Evolutionary conservation across 192 early-diverging fungal species (phyloP), one percentile per base, ranked within the genome.

Genomic region (Chytriomyces hyalinus): DNA sequence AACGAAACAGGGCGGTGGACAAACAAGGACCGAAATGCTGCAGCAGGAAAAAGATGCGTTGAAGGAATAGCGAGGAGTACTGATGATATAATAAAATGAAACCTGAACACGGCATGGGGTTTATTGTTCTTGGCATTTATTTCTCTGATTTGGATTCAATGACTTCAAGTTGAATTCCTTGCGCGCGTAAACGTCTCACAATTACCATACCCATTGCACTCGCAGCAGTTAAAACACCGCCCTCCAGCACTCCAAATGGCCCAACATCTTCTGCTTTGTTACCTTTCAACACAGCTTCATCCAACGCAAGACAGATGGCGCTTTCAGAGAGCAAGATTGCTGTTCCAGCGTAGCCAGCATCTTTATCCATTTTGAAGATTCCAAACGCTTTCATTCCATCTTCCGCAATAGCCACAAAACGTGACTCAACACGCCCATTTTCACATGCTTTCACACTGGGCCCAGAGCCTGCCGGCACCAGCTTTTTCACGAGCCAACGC

Each of bases 311-410:
- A 61, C 87, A 90, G 9, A 96, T 81, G 0, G 94, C 94, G 49
- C 91, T 84, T 70, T 97, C 94, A 22, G 90, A 87, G 26, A 95
- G 77, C 83, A 94, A 92, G 57, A 87, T 87, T 67, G 88, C 87
- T 1, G 94, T 95, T 73, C 94, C 93, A 45, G 84, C 84, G 81
- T 97, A 97, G 1, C 94, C 93, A 6, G 93, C 93, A 71, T 96
- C 95, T 24, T 84, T 84, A 9, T 86, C 84, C 6, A 85, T 86
- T 51, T 77, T 83, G 13, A 91, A 81, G 36, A 76, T 81, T n/a
- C 79, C 89, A 20, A 46, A 77, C 71, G 85, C 87, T 13, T 80
- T 82, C 6, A 81, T 64, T 4, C 76, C 84, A 49, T 85, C 84
- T 8, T 83, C 82, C 2, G 78, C 79, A 50, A 75, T 77, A 26